These are phyloP conservation scores for Suillus discolor DNA, from an alignment of 768 basidiomycete species.

Conservation along the genomic window DNA sequence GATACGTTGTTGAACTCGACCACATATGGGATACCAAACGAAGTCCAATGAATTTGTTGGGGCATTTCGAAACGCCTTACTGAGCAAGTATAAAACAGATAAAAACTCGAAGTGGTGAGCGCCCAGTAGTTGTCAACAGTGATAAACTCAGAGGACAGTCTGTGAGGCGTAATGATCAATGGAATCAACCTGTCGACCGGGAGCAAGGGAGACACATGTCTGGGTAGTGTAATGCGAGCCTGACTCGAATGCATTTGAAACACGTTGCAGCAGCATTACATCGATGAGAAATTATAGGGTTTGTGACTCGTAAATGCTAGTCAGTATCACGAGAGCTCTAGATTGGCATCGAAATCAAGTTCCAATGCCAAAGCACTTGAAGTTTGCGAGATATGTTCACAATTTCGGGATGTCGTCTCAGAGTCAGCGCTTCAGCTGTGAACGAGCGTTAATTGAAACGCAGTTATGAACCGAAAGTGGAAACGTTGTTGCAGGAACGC, in stretches of 20 bases:
- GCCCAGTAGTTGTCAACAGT: not conserved
- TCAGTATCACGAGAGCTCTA: not conserved
- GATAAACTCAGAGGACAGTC: not conserved
- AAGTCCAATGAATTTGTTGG: conserved; percentile 29
- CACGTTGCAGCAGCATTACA: conserved; percentile 7
- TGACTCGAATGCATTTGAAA: not conserved
- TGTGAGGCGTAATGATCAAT: not conserved
- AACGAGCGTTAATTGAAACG: not conserved
- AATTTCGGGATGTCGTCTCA: not conserved
- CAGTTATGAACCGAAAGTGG: not conserved
- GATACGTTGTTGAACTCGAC: conserved; percentile 33
- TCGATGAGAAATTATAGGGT: not conserved
- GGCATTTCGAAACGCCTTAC: conserved; percentile 17
- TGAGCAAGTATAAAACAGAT: not conserved
- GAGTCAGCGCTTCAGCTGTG: too few species aligned
- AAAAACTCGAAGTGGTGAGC: not conserved
- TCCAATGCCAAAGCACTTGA: not conserved
- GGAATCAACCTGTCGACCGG: not conserved
- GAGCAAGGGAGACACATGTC: conserved; percentile 4
- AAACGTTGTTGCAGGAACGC: not conserved
- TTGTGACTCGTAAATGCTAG: not conserved
- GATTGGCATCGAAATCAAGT: not conserved
- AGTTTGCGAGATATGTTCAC: not conserved
- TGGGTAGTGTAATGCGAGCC: not conserved
- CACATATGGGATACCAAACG: conserved; percentile 32